Evolutionary conservation across 164 flowering plant genomes (phyloP), one percentile per base, ranked within the genome.

Genomic region (Berberis thunbergii): DNA sequence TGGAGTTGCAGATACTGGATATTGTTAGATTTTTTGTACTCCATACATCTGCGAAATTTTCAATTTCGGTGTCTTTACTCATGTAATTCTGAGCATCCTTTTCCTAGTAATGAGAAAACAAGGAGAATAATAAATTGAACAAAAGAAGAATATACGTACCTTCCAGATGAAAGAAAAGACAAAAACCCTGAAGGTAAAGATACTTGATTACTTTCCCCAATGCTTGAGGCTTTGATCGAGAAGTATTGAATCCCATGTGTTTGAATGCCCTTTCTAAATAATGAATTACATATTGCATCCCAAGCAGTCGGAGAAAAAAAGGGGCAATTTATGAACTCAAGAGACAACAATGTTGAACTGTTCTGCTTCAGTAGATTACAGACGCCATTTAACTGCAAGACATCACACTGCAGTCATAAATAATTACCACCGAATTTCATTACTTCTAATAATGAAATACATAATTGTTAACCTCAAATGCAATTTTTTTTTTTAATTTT

Each of bases 251-350:
- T 64, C 55, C 76, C 71, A 62, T 83, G 84, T 59, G 66, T 72
- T 56, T 72, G 75, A 44, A 26, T 9, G 60, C 70, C 74, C 62
- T 70, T 69, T 43, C 60, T 46, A 44, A 56, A 62, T 43, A 92
- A 67, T 50, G 91, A 82, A 62, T 60, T 66, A 75, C 77, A 88
- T 55, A 93, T 81, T 69, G 79, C 77, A 68, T 73, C 63, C 48
- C 81, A 12, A 61, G 71, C 73, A 71, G 60, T 57, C 62, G 84
- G 26, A 26, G 26, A 65, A 56, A 86, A 68, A 57, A 92, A 70
- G 69, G 76, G 80, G 83, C 97, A 90, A 72, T 85, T 78, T 61
- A 76, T 65, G 68, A 93, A 83, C 61, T 93, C 90, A 45, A 93
- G 73, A 41, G 86, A 79, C 44, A 65, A 76, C 68, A 93, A 66